Evolutionary conservation across 768 basidiomycete species (phyloP), one percentile per base, ranked within the genome.

Genomic region (Sarcodon aspratus): DNA sequence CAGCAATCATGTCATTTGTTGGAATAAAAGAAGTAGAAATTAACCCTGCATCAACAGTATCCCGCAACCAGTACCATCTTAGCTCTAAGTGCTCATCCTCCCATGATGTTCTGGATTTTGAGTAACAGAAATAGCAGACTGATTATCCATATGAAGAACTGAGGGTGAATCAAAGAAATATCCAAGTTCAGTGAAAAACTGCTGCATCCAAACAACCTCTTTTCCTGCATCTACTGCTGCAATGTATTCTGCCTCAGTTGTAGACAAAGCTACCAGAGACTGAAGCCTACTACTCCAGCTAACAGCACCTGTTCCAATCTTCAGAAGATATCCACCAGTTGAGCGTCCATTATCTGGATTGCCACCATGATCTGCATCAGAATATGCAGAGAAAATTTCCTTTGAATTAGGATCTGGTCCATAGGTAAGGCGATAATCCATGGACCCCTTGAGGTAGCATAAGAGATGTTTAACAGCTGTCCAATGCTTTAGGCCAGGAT

Each of bases 211-310:
- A 36, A 65, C 48, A 0, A 54, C 56, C 47, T 72, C 59, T 40
- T 63, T 54, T 0, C 57, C 54, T 1, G 57, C 63, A 9, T 66
- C 55, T 0, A 58, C 44, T 9, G 60, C 52, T 0, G 65, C 64
- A 46, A 71, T 61, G 53, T 67, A 69, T 56, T 71, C 68, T 1
- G 67, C 64, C 50, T 70, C 64, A 6, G 57, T 57, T 11, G 65
- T 60, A 1, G 65, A 70, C 2, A 57, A 36, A 0, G 66, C 61
- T 11, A 66, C 59, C 12, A 54, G 58, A 6, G 58, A 15, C 54
- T 70, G 69, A 31, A 57, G 52, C 47, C 59, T 59, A 1, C 58
- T 56, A 6, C 50, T 55, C 68, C 66, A 70, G 9, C 52, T 46
- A 5, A 70, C 54, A 11, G 53, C 42, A 1, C 53, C 61, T 1